These are phyloP conservation scores for Fusarium scirpi DNA, from an alignment of 2,329 filamentous ascomycete genomes.

Conservation along the genomic window DNA sequence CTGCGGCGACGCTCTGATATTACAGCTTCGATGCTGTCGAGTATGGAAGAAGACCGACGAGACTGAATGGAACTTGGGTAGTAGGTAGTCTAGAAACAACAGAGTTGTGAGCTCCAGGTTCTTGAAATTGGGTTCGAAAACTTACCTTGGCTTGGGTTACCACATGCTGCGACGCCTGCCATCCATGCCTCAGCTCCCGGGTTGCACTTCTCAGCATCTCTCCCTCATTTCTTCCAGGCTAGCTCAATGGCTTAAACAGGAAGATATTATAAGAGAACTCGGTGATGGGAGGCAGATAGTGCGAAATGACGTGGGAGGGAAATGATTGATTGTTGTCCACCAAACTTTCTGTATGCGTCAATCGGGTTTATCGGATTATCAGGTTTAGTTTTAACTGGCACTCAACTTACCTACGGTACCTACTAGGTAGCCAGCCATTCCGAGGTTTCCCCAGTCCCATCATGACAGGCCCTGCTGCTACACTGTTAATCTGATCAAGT, in stretches of 20 bases:
- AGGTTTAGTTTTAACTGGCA: slow-evolving; percentile 4
- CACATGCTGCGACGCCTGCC: slow-evolving; percentile 43
- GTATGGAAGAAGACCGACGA: slow-evolving; percentile 19
- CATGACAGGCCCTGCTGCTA: background rate
- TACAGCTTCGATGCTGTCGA: slow-evolving; percentile 20
- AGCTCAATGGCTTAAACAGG: background rate
- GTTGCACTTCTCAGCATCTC: slow-evolving; percentile 53
- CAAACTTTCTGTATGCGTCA: slow-evolving; percentile 43
- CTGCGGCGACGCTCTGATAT: slow-evolving; percentile 13
- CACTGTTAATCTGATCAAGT: background rate
- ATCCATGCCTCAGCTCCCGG: slow-evolving; percentile 50
- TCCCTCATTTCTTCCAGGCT: slow-evolving; percentile 50
- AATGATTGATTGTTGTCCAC: background rate
- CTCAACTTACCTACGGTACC: background rate
- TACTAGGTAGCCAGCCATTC: slow-evolving; percentile 12
- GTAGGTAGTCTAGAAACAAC: slow-evolving; percentile 21
- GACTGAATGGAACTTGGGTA: background rate
- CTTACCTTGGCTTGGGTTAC: slow-evolving; percentile 42
- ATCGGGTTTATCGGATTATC: slow-evolving; percentile 39
- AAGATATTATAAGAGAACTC: background rate
- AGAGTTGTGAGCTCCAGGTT: slow-evolving; percentile 21
- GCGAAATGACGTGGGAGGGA: background rate
- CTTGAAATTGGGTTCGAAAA: background rate
- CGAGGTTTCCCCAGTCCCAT: background rate
- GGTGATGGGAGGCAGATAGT: background rate